Base-by-base conservation (phyloP, 371 early-diverging fungal genomes). In the Massospora cicadina region DNA sequence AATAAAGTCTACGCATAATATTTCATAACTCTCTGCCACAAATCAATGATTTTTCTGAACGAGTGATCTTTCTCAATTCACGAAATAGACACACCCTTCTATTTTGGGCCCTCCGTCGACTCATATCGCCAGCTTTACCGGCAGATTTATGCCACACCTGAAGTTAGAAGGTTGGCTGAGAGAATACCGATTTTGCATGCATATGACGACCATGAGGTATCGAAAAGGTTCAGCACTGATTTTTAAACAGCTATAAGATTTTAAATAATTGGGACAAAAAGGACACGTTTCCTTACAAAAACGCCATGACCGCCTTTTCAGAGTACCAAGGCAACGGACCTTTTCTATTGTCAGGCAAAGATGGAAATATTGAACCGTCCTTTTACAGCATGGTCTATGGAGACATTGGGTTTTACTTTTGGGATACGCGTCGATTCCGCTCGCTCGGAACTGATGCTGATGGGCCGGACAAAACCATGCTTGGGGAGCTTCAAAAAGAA, bases 341-440 rank as follows among this genome's bases (percentile, higher is more conserved):
- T 10, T 31, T 30, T 23, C 7, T 60, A 28, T 5, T 26, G 10
- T 58, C 75, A 2, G 72, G 71, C 27, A n/a, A n/a, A n/a, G n/a
- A n/a, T n/a, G n/a, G n/a, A n/a, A n/a, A n/a, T n/a, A 71, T 74
- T 23, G 58, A 60, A 3, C 28, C 12, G 10, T 33, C 56, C 21
- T 76, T 70, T 65, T 76, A 72, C 68, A 74, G 70, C 65, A 73
- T 76, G 54, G 72, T 73, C 0, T 53, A 71, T 63, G 76, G 76
- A 29, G 65, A 76, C 58, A 61, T 74, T 23, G 74, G 72, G 1
- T 76, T 76, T 60, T 76, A 70, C n/a, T 72, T 77, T 0, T 69
- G 71, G 71, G 77, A 76, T 60, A 73, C 75, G 17, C 68, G 75
- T n/a, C 76, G 77, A 55, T 76, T 77, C 68, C 71, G 78, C 67